Evolutionary conservation across 202 grass and related monocot genomes (phyloP).

Genomic region (Bolboschoenoplectus hybrid): DNA sequence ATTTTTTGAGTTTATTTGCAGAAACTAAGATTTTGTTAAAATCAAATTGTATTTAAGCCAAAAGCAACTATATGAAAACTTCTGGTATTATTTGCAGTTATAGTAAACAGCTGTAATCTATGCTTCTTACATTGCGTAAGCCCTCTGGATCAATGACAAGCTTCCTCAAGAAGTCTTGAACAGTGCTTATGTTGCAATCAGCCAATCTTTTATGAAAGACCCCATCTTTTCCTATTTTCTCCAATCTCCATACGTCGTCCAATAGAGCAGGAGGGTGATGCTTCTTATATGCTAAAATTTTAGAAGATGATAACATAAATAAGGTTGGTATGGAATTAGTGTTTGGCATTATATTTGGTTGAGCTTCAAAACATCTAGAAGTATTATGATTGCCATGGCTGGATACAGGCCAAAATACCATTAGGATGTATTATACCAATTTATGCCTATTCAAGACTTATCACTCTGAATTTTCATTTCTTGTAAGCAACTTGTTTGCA

Average conservation of each 20-base stretch:
- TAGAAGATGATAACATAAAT: background rate
- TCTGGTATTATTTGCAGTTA: background rate
- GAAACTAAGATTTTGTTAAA: background rate
- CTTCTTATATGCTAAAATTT: conserved; percentile 89
- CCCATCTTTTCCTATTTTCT: conserved; percentile 98
- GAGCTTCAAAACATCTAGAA: background rate
- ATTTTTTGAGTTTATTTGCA: background rate
- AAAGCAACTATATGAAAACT: background rate
- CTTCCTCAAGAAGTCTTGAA: conserved; percentile 94
- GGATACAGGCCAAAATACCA: background rate
- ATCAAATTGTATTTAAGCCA: background rate
- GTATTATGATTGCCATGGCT: background rate
- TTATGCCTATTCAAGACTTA: background rate
- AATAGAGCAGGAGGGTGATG: conserved; percentile 85
- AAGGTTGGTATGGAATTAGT: background rate
- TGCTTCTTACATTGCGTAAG: conserved; percentile 67
- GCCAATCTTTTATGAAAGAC: conserved; percentile 97
- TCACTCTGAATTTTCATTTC: background rate
- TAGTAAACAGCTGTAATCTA: background rate
- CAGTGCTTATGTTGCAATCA: conserved; percentile 74
- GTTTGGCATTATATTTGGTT: background rate
- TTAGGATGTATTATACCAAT: background rate
- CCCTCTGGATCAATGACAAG: conserved; percentile 77
- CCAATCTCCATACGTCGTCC: conserved; percentile 91
- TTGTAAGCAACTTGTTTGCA: background rate